Conservation (phyloP, 495 filamentous ascomycete genomes). For the Tuber calosporum region DNA sequence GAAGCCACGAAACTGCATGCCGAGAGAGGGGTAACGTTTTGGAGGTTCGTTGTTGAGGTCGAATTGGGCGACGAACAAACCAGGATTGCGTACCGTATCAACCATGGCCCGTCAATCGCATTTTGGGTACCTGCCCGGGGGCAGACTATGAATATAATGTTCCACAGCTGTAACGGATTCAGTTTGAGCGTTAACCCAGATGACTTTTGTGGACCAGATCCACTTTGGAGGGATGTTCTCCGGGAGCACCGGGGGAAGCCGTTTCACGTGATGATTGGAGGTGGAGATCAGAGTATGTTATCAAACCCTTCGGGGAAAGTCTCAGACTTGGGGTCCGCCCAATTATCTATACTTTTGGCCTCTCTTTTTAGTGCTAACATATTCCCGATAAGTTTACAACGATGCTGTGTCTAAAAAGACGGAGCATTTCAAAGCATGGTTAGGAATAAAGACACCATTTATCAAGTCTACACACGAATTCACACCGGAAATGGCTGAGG, state of each 20-base stretch:
- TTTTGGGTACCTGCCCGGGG: slow-evolving; percentile 90
- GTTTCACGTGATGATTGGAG: slow-evolving; percentile 97
- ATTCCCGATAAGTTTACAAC: slow-evolving; percentile 59
- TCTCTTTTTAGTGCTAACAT: background rate
- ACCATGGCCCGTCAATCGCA: slow-evolving; percentile 74
- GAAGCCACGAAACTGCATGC: slow-evolving; percentile 73
- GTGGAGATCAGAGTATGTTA: slow-evolving; percentile 69
- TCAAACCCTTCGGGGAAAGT: background rate
- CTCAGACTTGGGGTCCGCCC: background rate
- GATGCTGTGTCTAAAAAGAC: slow-evolving; percentile 71
- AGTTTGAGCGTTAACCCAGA: slow-evolving; percentile 69
- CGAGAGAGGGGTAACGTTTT: slow-evolving; percentile 86
- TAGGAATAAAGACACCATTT: slow-evolving; percentile 67
- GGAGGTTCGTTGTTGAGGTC: slow-evolving; percentile 89
- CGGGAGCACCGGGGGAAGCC: slow-evolving; percentile 86
- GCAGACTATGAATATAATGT: slow-evolving; percentile 97
- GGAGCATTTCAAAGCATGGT: slow-evolving; percentile 69
- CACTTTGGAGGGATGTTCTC: slow-evolving; percentile 90
- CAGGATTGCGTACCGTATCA: slow-evolving; percentile 91
- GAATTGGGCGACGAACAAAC: slow-evolving; percentile 69
- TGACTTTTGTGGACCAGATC: slow-evolving; percentile 82
- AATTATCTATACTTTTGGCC: background rate
- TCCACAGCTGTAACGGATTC: slow-evolving; percentile 95
- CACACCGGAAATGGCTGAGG: slow-evolving; percentile 66
- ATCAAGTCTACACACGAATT: slow-evolving; percentile 71